Percentiles rank a stretch among this genome's conserved stretches.
Conservation (phyloP, 2,329 filamentous ascomycete genomes). For the Aspergillus sp. region DNA sequence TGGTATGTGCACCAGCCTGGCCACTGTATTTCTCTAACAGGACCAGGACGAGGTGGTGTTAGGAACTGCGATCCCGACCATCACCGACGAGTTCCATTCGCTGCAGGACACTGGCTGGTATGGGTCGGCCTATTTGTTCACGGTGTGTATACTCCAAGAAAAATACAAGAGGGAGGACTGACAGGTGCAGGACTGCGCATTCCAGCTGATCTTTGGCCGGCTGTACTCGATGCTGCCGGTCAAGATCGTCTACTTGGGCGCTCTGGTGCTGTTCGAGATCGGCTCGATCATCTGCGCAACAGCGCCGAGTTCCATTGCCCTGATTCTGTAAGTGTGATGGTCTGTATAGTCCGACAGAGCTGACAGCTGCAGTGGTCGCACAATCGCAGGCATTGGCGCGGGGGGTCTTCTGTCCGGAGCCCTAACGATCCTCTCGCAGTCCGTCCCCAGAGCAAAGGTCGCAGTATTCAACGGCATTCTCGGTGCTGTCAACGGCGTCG, state of each 20-base stretch:
- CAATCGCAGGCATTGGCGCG: conserved; percentile 1
- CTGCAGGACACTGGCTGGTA: conserved; percentile 10
- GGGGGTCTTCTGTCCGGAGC: neutral
- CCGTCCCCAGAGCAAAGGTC: neutral
- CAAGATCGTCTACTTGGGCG: conserved; percentile 21
- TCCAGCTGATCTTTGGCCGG: conserved; percentile 5
- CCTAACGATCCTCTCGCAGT: neutral
- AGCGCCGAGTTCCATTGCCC: conserved; percentile 18
- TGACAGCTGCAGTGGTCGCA: neutral
- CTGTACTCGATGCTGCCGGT: conserved; percentile 6
- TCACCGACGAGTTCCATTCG: conserved; percentile 33
- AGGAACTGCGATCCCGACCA: conserved; percentile 34
- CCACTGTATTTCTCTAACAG: too few species aligned
- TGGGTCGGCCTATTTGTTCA: conserved; percentile 2
- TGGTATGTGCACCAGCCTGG: neutral
- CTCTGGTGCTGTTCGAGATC: conserved; percentile 25
- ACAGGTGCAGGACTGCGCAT: neutral
- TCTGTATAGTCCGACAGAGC: neutral
- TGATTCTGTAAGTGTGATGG: conserved; percentile 6
- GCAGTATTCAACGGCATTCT: neutral
- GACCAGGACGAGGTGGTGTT: conserved; percentile 28
- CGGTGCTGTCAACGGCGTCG: neutral
- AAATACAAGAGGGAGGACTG: too few species aligned
- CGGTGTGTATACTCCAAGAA: neutral
- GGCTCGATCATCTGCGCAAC: conserved; percentile 24